Evolutionary conservation across 2,329 filamentous ascomycete genomes (phyloP), one percentile per base, ranked within the genome.

Genomic region (Xylariaceae sp.): DNA sequence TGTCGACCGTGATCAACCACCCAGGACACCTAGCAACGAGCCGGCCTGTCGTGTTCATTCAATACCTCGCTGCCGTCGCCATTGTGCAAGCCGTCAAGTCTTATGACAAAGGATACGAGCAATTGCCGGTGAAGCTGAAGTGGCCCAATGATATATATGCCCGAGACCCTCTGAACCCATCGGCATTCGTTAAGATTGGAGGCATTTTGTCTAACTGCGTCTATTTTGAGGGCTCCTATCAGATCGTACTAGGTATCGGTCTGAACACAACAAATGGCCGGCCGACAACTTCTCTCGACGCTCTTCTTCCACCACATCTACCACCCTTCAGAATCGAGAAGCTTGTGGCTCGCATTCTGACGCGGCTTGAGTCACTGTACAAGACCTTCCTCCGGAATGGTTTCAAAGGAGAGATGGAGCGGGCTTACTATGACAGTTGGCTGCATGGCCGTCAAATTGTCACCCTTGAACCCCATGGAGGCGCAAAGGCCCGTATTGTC

Each of bases 131-230:
- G 47, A 92, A 89, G 71, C 76, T 99, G 37, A 99, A 99, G 74
- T 99, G 94, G 94, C 94, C 94, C 9, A 99, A 99, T 69, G 94
- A 99, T 71, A 90, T 99, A 57, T 93, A 91, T 69, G 88, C 87
- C 0, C 78, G 84, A 18, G 87, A 91, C 69, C 89, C 82, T 4
- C 77, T 74, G 56, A 80, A 79, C 1, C 73, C 76, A 1, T 67
- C 75, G 0, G 70, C 76, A 2, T 94, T 94, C 67, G 87, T 92
- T 65, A 99, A 99, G 71, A 92, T 99, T 56, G 91, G 90, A 56
- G 94, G 94, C 4, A 94, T 99, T 63, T 82, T 97, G 2, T 89
- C 96, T 5, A 96, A 96, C 72, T 94, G 90, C 63, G 85, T 86
- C 59, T 97, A 94, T 76, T 84, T 83, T 4, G 81, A 84, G 4